Evolutionary conservation across 2,329 filamentous ascomycete species (phyloP), one percentile per base, ranked within the genome.

Genomic region (Sporothrix euskadiensis): DNA sequence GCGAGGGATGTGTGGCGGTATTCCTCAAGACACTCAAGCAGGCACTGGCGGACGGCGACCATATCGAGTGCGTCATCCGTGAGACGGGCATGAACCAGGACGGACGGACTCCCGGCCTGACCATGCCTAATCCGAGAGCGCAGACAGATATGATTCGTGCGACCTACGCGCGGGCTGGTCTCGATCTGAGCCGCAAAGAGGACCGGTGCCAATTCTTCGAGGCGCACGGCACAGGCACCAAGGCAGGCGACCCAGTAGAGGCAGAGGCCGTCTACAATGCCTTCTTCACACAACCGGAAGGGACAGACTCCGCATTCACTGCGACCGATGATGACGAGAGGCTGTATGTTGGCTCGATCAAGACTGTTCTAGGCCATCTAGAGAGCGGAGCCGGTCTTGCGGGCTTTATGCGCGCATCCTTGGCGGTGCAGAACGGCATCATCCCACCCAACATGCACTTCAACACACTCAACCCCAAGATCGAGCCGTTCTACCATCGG

Each of bases 81-180:
- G 84, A 84, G 59, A 85, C 84, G 0, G 84, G 81, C 12, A 78
- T 83, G 68, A 87, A 87, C 75, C 83, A 83, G 35, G 87, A 89
- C 75, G 88, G 88, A 14, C 80, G 78, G 44, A 83, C 86, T 75
- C 56, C 80, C n/a, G 87, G 87, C 0, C 85, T 90, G 73, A 89
- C 87, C 0, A 83, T 87, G 78, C 88, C 88, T 0, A 88, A 81
- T 70, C 77, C 80, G 0, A 72, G 78, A 2, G 83, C 85, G 0
- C 87, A 88, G 76, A 79, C 81, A 0, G 74, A 72, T 0, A 77
- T 87, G 0, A 87, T 88, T 73, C 79, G 79, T 56, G 78, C 79
- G 6, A 85, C 84, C 0, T 88, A 88, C 75, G 73, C 59, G 1
- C 79, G 78, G 5, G 79, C 85, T 0, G 86, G 83, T 1, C 80